Evolutionary conservation across 2,329 filamentous ascomycete genomes (phyloP).

Genomic region (Alternaria incomplexa): DNA sequence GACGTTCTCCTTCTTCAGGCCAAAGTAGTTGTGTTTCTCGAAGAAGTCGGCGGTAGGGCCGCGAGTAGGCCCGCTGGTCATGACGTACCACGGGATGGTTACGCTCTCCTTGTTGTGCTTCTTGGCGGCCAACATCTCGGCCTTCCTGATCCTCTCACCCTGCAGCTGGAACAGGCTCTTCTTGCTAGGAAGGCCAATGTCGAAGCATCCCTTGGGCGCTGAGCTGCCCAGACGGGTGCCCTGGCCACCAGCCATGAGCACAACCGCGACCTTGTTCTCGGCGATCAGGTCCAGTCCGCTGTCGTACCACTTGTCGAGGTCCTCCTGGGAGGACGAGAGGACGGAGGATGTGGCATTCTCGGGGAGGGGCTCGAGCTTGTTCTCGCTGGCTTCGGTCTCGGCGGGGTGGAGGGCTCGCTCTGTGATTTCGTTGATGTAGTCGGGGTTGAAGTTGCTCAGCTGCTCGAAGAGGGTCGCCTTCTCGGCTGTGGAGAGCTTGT

Average conservation of each 20-base stretch:
- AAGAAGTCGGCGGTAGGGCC: conserved; percentile 94
- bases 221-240: conserved; percentile 94
- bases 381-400: conserved; percentile 60
- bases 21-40: conserved; percentile 87
- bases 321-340: conserved; percentile 80
- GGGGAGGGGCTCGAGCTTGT: conserved; percentile 81
- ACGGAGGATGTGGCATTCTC: conserved; percentile 86
- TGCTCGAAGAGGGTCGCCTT: conserved; percentile 83
- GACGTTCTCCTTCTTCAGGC: conserved; percentile 83
- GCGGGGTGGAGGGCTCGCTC: conserved; percentile 81
- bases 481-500: conserved; percentile 74
- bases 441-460: conserved; percentile 80
- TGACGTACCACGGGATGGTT: conserved; percentile 95
- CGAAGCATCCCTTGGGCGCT: conserved; percentile 95
- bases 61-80: conserved; percentile 96
- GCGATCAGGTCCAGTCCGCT: conserved; percentile 69
- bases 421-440: conserved; percentile 85
- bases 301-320: conserved; percentile 85
- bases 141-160: conserved; percentile 87
- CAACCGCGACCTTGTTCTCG: conserved; percentile 77
- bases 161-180: conserved; percentile 99
- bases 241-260: conserved; percentile 97
- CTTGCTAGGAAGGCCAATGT: conserved; percentile 89
- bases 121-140: conserved; percentile 80
- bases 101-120: conserved; percentile 64